Base-by-base conservation (phyloP, 148 eudicot genomes). In the Rheum nobile region DNA sequence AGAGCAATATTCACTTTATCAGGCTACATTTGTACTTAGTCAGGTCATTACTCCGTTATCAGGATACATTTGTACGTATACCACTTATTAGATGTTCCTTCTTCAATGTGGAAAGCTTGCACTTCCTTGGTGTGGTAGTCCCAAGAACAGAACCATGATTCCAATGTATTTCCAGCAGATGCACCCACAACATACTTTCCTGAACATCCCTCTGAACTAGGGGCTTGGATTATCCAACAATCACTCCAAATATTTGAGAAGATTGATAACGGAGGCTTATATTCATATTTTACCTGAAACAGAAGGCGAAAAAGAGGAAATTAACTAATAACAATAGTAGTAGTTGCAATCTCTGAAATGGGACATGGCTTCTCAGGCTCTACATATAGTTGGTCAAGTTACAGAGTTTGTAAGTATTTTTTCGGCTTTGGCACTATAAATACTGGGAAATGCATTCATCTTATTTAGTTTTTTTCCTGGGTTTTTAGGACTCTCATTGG, bases 171-270 rank as follows among this genome's bases (percentile, higher is more conserved):
- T 63, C 98, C 98, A 50, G 98, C 98, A 76, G 98, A 94, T 65
- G 97, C 98, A 43, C 97, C 97, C 67, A 94, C 93, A 57, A 94
- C 97, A 77, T 89, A 91, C 85, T 82, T 94, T 52, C 88, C 91
- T 0, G 97, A 81, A 54, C 93, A 91, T 32, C 97, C 97, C 73
- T 94, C 98, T 21, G 92, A 87, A 75, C 90, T 79, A 63, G 93
- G 89, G 67, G 97, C 98, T 59, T 91, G 93, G 35, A 91, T 67
- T 73, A 91, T 77, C 98, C 98, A 94, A 75, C 98, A 94, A 77
- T 94, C 98, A 74, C 87, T 85, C 98, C 97, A 94, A 50, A 88
- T 69, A 76, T 91, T 86, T 71, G 86, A 83, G 17, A 88, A 81
- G 63, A 87, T 75, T 78, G 81, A 90, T 50, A 80, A 59, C 24